Conservation (phyloP, 140 eudicot species). For the Bidens hawaiensis region DNA sequence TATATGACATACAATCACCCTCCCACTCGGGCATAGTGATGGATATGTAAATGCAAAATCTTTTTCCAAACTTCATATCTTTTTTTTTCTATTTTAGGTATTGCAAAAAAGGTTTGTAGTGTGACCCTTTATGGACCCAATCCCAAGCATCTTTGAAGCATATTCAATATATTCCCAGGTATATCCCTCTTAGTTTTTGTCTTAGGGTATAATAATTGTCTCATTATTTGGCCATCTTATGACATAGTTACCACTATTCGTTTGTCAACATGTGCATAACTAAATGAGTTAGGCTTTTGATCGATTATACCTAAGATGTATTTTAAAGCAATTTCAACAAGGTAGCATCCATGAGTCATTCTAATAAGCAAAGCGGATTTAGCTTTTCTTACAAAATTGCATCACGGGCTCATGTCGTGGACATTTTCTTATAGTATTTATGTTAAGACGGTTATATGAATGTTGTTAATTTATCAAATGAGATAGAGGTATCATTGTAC, state of each 20-base stretch:
- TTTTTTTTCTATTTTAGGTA: neutral
- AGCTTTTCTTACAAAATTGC: no score
- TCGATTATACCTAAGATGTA: neutral
- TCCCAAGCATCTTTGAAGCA: conserved; percentile 14
- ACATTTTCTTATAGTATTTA: no score
- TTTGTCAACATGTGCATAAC: neutral
- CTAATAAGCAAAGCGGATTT: neutral
- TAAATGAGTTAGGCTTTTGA: neutral
- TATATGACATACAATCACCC: conserved; percentile 33
- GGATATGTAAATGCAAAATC: conserved; percentile 33
- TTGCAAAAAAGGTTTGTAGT: conserved; percentile 9
- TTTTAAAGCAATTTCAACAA: neutral
- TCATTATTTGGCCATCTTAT: neutral
- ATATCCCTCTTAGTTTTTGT: neutral
- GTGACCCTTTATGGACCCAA: neutral
- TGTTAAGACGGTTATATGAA: no score
- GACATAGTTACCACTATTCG: neutral
- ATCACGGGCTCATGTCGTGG: no score
- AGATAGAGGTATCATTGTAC: no score
- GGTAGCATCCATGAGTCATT: neutral
- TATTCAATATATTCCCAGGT: conserved; percentile 16
- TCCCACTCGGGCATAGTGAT: conserved; percentile 43
- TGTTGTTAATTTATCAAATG: no score
- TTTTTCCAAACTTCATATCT: conserved; percentile 41
- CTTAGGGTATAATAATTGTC: neutral